Evolutionary conservation across 768 basidiomycete species (phyloP).

Genomic region (Hericium rajendrae): DNA sequence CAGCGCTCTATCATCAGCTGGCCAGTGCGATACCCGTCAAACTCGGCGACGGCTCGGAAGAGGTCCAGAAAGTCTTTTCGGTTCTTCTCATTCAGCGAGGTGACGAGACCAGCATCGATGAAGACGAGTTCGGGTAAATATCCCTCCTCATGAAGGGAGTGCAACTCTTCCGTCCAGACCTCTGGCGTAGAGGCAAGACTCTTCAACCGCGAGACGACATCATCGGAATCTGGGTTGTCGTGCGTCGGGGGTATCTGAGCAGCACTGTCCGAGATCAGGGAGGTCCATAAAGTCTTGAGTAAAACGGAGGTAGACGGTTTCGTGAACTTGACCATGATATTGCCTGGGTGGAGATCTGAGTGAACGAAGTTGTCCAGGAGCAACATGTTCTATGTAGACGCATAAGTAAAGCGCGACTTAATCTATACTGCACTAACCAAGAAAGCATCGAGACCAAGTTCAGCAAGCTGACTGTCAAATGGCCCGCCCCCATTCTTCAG

Average conservation of each 20-base stretch:
- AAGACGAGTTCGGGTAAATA: constrained; percentile 94
- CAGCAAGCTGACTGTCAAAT: constrained; percentile 83
- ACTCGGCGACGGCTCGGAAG: constrained; percentile 91
- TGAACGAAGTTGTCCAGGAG: constrained; percentile 97
- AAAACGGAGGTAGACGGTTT: constrained; percentile 66
- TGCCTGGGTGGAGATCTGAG: constrained; percentile 84
- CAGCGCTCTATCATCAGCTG: constrained; percentile 96
- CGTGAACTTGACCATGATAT: constrained; percentile 96
- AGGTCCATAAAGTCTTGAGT: constrained; percentile 47
- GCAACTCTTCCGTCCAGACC: constrained; percentile 66
- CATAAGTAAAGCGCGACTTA: neutral
- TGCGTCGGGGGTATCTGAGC: constrained; percentile 2
- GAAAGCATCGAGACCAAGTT: constrained; percentile 90
- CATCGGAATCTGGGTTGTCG: constrained; percentile 19
- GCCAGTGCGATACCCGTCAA: constrained; percentile 93
- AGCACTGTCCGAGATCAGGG: constrained; percentile 34
- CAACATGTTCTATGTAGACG: constrained; percentile 76
- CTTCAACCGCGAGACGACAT: constrained; percentile 63
- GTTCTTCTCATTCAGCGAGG: constrained; percentile 73
- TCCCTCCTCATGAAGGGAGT: constrained; percentile 50
- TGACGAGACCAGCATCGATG: constrained; percentile 93
- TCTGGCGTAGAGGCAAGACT: constrained; percentile 44
- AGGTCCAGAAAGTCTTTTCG: constrained; percentile 92
- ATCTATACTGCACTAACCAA: constrained; percentile 43
- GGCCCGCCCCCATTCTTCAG: constrained; percentile 86